A percentile compares a stretch with the other conserved stretches of the same genome.
These are phyloP conservation scores for Claviceps lovelessii DNA, from an alignment of 2,329 filamentous ascomycete species.

Conservation along the genomic window DNA sequence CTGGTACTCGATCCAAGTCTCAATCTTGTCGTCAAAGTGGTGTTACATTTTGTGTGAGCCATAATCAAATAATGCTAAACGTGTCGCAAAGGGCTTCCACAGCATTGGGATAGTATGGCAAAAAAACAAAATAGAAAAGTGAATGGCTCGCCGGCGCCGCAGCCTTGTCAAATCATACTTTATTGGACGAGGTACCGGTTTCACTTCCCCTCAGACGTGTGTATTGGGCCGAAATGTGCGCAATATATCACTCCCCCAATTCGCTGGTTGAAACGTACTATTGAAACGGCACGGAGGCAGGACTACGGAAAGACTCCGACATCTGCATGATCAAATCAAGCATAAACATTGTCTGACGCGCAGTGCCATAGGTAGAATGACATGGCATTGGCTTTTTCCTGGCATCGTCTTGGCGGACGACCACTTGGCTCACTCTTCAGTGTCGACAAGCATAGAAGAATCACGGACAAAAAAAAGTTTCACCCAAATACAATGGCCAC, in stretches of 20 bases:
- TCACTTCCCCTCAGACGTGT: not conserved
- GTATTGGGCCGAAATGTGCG: not conserved
- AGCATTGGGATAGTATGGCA: not conserved
- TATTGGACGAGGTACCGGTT: not conserved
- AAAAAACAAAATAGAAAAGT: not conserved
- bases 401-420: not conserved
- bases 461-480: constrained; percentile 6
- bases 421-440: not conserved
- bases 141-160: too few relatives aligned
- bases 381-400: not conserved
- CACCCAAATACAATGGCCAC: constrained; percentile 46
- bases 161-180: not conserved
- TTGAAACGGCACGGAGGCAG: not conserved
- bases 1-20: not conserved
- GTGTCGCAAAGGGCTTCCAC: not conserved
- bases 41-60: not conserved
- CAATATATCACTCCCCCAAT: not conserved
- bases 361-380: not conserved
- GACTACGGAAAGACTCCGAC: not conserved
- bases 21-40: not conserved
- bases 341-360: not conserved
- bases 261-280: not conserved
- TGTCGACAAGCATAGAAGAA: not conserved
- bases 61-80: not conserved
- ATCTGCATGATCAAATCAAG: not conserved